Evolutionary conservation across 352 stramenopile genomes (phyloP).

Genomic region (Pythium guiyangense): DNA sequence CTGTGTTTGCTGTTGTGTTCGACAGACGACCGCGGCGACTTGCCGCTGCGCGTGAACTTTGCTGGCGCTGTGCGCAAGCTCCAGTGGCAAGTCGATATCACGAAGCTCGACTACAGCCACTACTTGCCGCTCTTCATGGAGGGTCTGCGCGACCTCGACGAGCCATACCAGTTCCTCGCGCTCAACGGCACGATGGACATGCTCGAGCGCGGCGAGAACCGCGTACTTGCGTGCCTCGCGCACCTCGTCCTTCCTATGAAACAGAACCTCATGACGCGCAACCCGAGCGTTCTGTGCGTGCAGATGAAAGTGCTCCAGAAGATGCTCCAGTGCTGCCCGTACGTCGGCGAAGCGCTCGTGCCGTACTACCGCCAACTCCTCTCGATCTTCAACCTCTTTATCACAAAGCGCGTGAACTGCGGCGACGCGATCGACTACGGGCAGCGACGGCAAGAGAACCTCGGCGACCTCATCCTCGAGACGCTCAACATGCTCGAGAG

Average conservation of each 20-base stretch:
- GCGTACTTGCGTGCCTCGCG: slow-evolving; percentile 49
- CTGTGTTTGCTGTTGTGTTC: not conserved
- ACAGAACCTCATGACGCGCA: slow-evolving; percentile 81
- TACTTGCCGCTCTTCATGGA: slow-evolving; percentile 93
- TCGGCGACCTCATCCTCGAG: slow-evolving; percentile 87
- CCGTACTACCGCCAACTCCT: slow-evolving; percentile 92
- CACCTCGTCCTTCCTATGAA: slow-evolving; percentile 72
- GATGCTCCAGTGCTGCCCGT: slow-evolving; percentile 61
- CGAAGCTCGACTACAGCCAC: slow-evolving; percentile 76
- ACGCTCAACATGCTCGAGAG: slow-evolving; percentile 89
- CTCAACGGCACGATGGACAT: slow-evolving; percentile 79
- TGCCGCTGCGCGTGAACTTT: slow-evolving; percentile 74
- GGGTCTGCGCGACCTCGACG: slow-evolving; percentile 80
- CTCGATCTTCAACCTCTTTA: slow-evolving; percentile 91
- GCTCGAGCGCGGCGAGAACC: slow-evolving; percentile 65
- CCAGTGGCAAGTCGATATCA: slow-evolving; percentile 60
- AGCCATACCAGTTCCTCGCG: slow-evolving; percentile 83
- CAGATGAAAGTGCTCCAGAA: slow-evolving; percentile 78
- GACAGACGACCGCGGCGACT: slow-evolving; percentile 63
- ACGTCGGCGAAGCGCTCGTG: slow-evolving; percentile 86
- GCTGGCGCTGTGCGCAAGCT: slow-evolving; percentile 68
- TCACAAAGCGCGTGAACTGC: slow-evolving; percentile 89
- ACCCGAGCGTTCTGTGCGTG: slow-evolving; percentile 66
- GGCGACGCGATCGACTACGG: slow-evolving; percentile 92
- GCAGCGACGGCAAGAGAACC: slow-evolving; percentile 84